Evolutionary conservation across 2,329 filamentous ascomycete genomes (phyloP), one percentile per base, ranked within the genome.

Genomic region (Rasamsonia emersonii): DNA sequence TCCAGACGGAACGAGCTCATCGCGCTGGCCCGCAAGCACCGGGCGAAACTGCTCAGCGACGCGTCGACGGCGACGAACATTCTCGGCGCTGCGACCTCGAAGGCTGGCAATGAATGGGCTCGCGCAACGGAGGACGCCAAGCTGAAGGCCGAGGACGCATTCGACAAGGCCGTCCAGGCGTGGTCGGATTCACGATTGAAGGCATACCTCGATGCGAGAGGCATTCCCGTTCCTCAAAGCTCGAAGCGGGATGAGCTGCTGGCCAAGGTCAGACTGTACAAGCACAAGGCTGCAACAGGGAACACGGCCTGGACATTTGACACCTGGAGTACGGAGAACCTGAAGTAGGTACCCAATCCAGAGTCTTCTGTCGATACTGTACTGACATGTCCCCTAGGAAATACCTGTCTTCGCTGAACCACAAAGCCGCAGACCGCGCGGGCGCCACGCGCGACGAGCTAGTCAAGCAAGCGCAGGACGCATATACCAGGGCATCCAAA

Each of bases 1-100:
- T 93, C 84, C 52, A 88, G 82, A 68, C 68, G 76, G 46, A 93
- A 95, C 50, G 89, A 98, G 60, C 73, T 96, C 16, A 70, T 93
- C 32, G 86, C 89, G 32, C 74, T 96, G 40, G 81, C 89, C 42
- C 86, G 89, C 55, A 93, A 91, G 70, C 76, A 93, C 63, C 80
- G 83, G 11, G 79, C 77, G 38, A 79, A 86, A 49, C 49, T 63
- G 15, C 38, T 61, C 19, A 52, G 50, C 7, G 49, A 61, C 28
- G 70, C 61, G 15, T 50, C 54, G n/a, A 55, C 56, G 16, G 58
- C 51, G 20, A 71, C 71, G 1, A 54, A 55, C 15, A 47, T 54
- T 16, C 78, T 72, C 40, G 82, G 81, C 35, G 81, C 82, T 38
- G 82, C 82, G 23, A 86, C 82, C 9, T 77, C 78, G 28, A 80